Conservation (phyloP, 2,329 filamentous ascomycete genomes). For the Aspergillus candidus region DNA sequence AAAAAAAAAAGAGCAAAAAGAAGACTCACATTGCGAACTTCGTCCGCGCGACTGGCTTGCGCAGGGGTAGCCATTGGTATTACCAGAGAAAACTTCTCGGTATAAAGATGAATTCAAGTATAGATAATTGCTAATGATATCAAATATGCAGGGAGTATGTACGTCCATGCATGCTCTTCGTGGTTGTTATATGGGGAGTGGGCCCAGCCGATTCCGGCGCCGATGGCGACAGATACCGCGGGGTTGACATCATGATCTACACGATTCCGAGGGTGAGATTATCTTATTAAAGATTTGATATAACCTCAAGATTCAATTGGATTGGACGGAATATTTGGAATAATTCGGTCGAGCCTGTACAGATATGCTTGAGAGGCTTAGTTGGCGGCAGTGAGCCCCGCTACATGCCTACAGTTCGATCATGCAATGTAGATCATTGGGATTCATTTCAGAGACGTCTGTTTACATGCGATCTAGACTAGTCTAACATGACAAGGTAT, state of each 20-base stretch:
- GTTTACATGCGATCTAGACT: too few species aligned
- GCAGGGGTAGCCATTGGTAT: slow-evolving; percentile 20
- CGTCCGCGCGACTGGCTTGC: slow-evolving; percentile 30
- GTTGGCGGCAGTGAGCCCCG: too few species aligned
- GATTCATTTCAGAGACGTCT: too few species aligned
- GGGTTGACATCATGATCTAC: slow-evolving; percentile 18
- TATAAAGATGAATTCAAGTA: neutral
- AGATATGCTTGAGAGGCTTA: too few species aligned
- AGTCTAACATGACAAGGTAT: neutral
- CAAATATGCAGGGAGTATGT: slow-evolving; percentile 1
- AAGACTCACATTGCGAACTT: slow-evolving; percentile 38
- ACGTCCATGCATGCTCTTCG: neutral
- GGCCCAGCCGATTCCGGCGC: neutral
- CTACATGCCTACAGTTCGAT: too few species aligned
- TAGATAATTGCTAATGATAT: neutral
- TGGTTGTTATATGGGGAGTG: too few species aligned
- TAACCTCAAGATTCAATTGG: too few species aligned
- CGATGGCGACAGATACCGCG: slow-evolving; percentile 18
- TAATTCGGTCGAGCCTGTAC: too few species aligned
- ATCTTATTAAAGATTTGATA: too few species aligned
- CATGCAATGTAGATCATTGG: too few species aligned
- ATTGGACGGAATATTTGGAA: too few species aligned
- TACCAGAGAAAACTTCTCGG: neutral
- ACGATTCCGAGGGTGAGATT: too few species aligned
- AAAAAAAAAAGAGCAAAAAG: slow-evolving; percentile 1